A percentile compares a stretch with the other conserved stretches of the same genome.
These are phyloP conservation scores for Neoboletus brunneissimus DNA, from an alignment of 768 basidiomycete genomes.

Conservation along the genomic window DNA sequence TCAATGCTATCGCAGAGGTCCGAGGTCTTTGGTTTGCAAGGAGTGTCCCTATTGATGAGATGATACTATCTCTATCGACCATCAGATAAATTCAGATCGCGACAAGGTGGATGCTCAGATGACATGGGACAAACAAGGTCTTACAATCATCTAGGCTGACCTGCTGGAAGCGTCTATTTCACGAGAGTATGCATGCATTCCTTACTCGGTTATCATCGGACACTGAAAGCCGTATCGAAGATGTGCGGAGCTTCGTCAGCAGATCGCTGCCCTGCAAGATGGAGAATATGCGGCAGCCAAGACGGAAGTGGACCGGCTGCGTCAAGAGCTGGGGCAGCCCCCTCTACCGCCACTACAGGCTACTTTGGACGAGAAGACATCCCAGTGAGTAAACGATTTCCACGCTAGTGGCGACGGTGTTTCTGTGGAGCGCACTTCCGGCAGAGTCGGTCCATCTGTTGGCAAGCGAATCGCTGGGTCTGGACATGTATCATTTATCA, in stretches of 20 bases:
- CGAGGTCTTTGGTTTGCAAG: constrained; percentile 18
- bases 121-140: constrained; percentile 1
- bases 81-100: constrained; percentile 75
- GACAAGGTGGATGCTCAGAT: constrained; percentile 50
- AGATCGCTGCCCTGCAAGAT: constrained; percentile 66
- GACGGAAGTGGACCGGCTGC: constrained; percentile 70
- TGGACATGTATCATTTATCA: constrained; percentile 1
- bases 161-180: constrained; percentile 63
- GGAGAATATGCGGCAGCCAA: constrained; percentile 76
- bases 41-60: constrained; percentile 12
- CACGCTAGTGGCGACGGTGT: constrained; percentile 7
- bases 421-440: constrained; percentile 2
- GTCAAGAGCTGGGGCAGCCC: constrained; percentile 72
- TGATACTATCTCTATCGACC: neutral
- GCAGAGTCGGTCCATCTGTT: neutral
- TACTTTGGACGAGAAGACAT: constrained; percentile 68
- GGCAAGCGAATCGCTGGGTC: neutral
- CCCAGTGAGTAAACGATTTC: constrained; percentile 41
- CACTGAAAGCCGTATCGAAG: constrained; percentile 35
- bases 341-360: constrained; percentile 70
- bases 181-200: constrained; percentile 53
- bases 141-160: constrained; percentile 48
- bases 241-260: constrained; percentile 61
- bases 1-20: constrained; percentile 70
- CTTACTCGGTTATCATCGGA: neutral